These are phyloP conservation scores for Holtermanniella nyarrowii DNA, from an alignment of 768 basidiomycete species.

Conservation along the genomic window DNA sequence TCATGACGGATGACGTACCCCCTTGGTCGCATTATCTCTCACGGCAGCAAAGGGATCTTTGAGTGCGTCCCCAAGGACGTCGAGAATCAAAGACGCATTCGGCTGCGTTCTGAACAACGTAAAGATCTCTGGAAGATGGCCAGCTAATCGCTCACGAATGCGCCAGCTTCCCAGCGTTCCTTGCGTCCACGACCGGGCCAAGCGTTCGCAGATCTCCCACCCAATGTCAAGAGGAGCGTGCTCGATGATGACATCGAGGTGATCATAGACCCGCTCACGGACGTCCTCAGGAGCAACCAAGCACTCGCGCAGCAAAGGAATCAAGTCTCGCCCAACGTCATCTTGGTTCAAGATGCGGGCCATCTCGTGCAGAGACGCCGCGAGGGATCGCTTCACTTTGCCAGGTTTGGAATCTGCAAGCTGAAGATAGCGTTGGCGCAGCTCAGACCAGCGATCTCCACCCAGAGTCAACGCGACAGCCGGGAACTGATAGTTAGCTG, in stretches of 20 bases:
- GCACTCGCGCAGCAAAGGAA: slow-evolving; percentile 58
- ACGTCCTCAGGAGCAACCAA: slow-evolving; percentile 55
- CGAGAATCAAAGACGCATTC: slow-evolving; percentile 47
- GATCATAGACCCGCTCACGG: slow-evolving; percentile 60
- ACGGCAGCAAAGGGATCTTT: slow-evolving; percentile 76
- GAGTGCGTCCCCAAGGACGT: slow-evolving; percentile 54
- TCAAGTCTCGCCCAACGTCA: slow-evolving; percentile 56
- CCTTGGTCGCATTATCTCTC: slow-evolving; percentile 58
- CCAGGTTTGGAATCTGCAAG: slow-evolving; percentile 54
- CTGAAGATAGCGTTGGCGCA: slow-evolving; percentile 58
- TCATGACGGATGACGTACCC: too few species aligned
- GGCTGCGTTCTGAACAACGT: slow-evolving; percentile 43
- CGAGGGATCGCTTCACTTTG: slow-evolving; percentile 67
- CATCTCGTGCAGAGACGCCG: slow-evolving; percentile 79
- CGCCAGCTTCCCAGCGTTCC: slow-evolving; percentile 62
- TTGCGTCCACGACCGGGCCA: slow-evolving; percentile 52
- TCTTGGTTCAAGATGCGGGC: slow-evolving; percentile 72
- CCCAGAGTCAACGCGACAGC: slow-evolving; percentile 81
- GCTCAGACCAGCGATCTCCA: slow-evolving; percentile 55
- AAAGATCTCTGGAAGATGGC: slow-evolving; percentile 49
- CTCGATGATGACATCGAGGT: slow-evolving; percentile 51
- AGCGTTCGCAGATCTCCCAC: slow-evolving; percentile 43
- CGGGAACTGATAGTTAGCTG: slow-evolving; percentile 54
- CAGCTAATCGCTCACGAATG: slow-evolving; percentile 61
- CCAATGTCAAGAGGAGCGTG: slow-evolving; percentile 49